Percentiles rank a stretch among this genome's conserved stretches.
These are phyloP conservation scores for Boletus vermiculosoides DNA, from an alignment of 768 basidiomycete species.

Conservation along the genomic window DNA sequence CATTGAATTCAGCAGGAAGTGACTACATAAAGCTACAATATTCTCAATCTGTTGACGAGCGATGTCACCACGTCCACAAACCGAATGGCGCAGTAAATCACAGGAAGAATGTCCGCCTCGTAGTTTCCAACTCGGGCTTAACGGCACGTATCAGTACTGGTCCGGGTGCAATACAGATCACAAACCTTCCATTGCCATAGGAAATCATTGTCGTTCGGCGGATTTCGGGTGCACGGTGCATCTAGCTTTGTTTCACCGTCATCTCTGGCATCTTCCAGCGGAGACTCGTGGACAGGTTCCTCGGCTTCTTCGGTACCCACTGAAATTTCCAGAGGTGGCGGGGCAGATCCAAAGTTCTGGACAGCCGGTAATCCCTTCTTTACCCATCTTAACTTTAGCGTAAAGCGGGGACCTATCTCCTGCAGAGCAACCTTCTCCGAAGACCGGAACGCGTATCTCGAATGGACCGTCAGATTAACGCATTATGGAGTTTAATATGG, in stretches of 20 bases:
- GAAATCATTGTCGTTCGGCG: conserved; percentile 72
- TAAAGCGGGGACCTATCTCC: conserved; percentile 97
- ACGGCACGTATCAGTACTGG: conserved; percentile 3
- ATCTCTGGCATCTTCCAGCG: conserved; percentile 13
- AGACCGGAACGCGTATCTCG: conserved; percentile 88
- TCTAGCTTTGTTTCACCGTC: conserved; percentile 18
- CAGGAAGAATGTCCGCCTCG: conserved; percentile 87
- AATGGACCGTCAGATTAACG: conserved; percentile 6
- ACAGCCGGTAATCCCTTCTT: conserved; percentile 88
- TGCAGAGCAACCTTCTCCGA: conserved; percentile 89
- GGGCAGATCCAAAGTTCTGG: conserved; percentile 61
- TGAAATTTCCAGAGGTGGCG: conserved; percentile 56
- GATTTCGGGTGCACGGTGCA: conserved; percentile 30
- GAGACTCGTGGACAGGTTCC: conserved; percentile 15
- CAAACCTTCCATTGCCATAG: conserved; percentile 91
- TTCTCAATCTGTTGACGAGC: not conserved
- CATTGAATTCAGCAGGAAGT: not conserved
- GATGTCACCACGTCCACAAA: not conserved
- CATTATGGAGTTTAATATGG: conserved; percentile 3
- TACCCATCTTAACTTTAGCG: conserved; percentile 87
- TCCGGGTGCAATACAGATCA: conserved; percentile 9
- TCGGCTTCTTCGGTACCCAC: conserved; percentile 36
- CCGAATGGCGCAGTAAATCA: conserved; percentile 34
- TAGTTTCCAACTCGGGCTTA: conserved; percentile 92
- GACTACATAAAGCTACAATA: not conserved